Base-by-base conservation (phyloP, 2,329 filamentous ascomycete genomes). In the Claviceps digitariae region DNA sequence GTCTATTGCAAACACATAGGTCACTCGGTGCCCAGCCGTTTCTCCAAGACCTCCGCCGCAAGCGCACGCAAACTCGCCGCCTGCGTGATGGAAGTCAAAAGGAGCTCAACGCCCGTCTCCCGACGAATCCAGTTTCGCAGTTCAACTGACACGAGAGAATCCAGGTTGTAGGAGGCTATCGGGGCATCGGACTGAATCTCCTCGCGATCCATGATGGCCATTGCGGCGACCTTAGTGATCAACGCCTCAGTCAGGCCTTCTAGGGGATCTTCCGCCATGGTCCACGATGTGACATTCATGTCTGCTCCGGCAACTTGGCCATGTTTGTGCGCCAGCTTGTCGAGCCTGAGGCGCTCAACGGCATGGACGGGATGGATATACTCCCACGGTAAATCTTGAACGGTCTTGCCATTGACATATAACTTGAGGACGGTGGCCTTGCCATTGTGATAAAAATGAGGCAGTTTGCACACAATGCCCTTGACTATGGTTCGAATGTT, bases 61-160 rank as follows among this genome's bases (percentile, higher is more conserved):
- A 53, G 50, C 29, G 40, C 31, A 15, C 36, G 38, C 41, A 57
- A 36, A 48, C 54, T 53, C 20, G 20, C 21, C n/a, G 51, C 52
- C 9, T 53, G 47, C 13, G 27, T 46, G 25, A 56, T 56, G 17
- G 47, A 40, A 25, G 20, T 51, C 12, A 57, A 34, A 3, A 63
- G 60, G 27, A 72, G 56, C 50, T 68, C 64, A 2, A 62, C 64
- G 10, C 63, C 61, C 9, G 67, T 65, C 54, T 68, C 66, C 29
- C 66, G 61, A 2, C 62, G 62, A 12, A 73, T 65, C 71, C 69
- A 72, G 53, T 66, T 70, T 10, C 68, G 63, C 25, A 72, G 56
- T 51, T 66, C 67, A n/a, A 72, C 66, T 4, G 69, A 69, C 4
- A 71, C 65, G 31, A 73, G 63, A 1, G 67, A 70, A 59, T 74